Base-by-base conservation (phyloP, 2,329 filamentous ascomycete genomes). In the Verruconis gallopava region DNA sequence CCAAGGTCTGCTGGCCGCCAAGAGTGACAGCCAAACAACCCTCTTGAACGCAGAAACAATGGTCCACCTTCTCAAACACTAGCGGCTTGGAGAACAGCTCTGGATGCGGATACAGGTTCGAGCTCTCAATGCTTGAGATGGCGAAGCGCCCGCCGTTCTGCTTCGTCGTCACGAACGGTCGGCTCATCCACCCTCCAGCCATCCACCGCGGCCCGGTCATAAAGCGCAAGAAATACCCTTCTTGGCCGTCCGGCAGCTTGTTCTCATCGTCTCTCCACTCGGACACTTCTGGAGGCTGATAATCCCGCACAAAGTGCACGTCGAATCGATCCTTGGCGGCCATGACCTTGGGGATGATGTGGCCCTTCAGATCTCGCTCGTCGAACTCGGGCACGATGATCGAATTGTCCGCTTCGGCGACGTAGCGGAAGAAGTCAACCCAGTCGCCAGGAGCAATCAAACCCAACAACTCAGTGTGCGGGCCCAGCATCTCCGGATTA, bases 401-500 rank as follows among this genome's bases (percentile, higher is more conserved):
- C 1, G 72, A 71, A 3, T 56, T 47, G 43, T 68, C 75, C 0
- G 67, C 59, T 52, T 76, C 72, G 20, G 64, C 65, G 5, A 76
- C 65, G 50, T 72, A 69, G 38, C 72, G 65, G 58, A 76, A 77
- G 58, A 77, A 76, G 48, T 76, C 71, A 20, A 73, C 60, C 73
- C 72, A 76, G 50, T 72, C 71, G 4, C 71, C 72, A 0, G 72
- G 72, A 0, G 69, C 68, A 20, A 76, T 68, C 3, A 77, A 54
- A 12, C 72, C 71, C 1, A 71, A 55, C 15, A 65, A 65, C 47
- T 76, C 73, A 2, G 70, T 71, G 46, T 75, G 68, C 0, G 68
- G 62, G 1, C 70, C 70, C 1, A 72, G 56, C 19, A 72, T 58
- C 43, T 74, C 66, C 3, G 72, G 72, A 48, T 73, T 72, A 50